Percentiles rank a stretch among this genome's conserved stretches.
These are phyloP conservation scores for Claviceps capensis DNA, from an alignment of 2,329 filamentous ascomycete genomes.

Conservation along the genomic window DNA sequence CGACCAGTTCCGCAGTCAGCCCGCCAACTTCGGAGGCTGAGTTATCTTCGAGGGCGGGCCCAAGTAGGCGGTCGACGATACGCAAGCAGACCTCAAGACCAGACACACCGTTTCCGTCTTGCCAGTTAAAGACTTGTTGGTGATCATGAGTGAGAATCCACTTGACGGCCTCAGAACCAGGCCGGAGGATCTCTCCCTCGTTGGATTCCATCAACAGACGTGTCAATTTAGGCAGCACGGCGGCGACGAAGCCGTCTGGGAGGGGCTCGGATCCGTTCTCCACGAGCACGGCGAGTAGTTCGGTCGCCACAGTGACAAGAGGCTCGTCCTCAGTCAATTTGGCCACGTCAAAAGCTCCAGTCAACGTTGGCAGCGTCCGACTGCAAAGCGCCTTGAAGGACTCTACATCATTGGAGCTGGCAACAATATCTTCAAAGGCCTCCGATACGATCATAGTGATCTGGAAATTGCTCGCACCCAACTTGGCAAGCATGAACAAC, in stretches of 20 bases:
- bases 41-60: slow-evolving; percentile 75
- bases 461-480: slow-evolving; percentile 83
- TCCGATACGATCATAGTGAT: slow-evolving; percentile 78
- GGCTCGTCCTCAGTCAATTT: slow-evolving; percentile 74
- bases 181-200: slow-evolving; percentile 81
- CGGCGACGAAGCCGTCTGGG: slow-evolving; percentile 71
- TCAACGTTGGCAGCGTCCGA: slow-evolving; percentile 78
- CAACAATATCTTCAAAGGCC: slow-evolving; percentile 78
- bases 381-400: slow-evolving; percentile 67
- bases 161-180: slow-evolving; percentile 74
- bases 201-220: slow-evolving; percentile 66
- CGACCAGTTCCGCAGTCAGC: slow-evolving; percentile 84
- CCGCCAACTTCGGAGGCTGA: slow-evolving; percentile 93
- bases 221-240: slow-evolving; percentile 76
- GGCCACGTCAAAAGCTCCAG: slow-evolving; percentile 78
- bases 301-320: slow-evolving; percentile 74
- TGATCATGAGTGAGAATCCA: slow-evolving; percentile 84
- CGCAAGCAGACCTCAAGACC: slow-evolving; percentile 80
- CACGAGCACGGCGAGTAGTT: slow-evolving; percentile 67
- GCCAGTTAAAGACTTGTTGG: slow-evolving; percentile 78
- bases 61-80: slow-evolving; percentile 83
- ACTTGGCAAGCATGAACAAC: slow-evolving; percentile 78
- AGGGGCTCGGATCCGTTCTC: slow-evolving; percentile 76
- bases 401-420: slow-evolving; percentile 49
- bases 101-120: slow-evolving; percentile 63